phyloP scores from a whole-genome alignment of 192 early-diverging fungal genomes.

The Thamnidium elegans region DNA sequence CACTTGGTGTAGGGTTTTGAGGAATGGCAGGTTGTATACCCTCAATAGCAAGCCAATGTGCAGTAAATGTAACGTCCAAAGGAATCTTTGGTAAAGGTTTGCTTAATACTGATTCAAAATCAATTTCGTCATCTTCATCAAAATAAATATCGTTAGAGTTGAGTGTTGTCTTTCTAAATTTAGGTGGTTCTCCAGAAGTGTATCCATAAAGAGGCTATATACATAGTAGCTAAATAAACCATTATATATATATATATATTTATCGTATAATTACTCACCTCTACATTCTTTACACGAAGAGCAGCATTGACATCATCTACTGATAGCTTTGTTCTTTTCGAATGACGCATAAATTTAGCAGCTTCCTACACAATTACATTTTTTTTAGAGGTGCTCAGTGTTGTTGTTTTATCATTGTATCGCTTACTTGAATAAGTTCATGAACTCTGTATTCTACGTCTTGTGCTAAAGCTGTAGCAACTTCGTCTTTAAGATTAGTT shows the following conservation, averaged over 20 bases:
- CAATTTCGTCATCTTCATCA: constrained; percentile 90
- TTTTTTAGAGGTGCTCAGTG: background rate
- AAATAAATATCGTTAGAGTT: constrained; percentile 76
- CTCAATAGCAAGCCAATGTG: constrained; percentile 98
- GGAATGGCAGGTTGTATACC: constrained; percentile 97
- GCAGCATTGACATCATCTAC: constrained; percentile 91
- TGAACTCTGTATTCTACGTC: constrained; percentile 96
- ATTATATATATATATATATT: too few species aligned
- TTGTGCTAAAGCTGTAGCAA: constrained; percentile 76
- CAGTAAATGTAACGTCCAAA: constrained; percentile 83
- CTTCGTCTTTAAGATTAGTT: constrained; percentile 80
- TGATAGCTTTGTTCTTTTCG: constrained; percentile 75
- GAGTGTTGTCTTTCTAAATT: constrained; percentile 69
- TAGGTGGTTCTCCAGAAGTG: constrained; percentile 58
- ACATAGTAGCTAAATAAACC: background rate
- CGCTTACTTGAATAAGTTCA: constrained; percentile 76
- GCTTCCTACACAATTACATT: constrained; percentile 63
- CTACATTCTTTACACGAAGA: constrained; percentile 86
- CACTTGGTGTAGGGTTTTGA: constrained; percentile 86
- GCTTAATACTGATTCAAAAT: constrained; percentile 85
- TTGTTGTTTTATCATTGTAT: background rate
- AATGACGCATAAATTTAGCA: constrained; percentile 95
- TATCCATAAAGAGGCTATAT: constrained; percentile 89
- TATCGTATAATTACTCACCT: constrained; percentile 43
- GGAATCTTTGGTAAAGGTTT: constrained; percentile 88